Base-by-base conservation (phyloP, 2,329 filamentous ascomycete species). In the Pyrenochaeta sp. region DNA sequence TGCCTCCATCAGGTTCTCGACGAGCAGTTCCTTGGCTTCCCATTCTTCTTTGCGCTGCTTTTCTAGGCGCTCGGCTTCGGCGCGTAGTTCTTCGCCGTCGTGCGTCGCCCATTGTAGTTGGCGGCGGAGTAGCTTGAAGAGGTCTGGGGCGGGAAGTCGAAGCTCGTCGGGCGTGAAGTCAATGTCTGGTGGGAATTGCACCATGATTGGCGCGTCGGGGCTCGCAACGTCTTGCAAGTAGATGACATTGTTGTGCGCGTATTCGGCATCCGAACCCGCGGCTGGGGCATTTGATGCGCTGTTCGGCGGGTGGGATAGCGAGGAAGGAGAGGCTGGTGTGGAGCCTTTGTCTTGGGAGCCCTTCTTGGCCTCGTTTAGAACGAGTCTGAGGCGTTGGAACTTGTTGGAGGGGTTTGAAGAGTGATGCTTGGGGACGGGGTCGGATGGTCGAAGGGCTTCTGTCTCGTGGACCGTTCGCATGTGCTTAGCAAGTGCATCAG, bases 391-490 rank as follows among this genome's bases (percentile, higher is more conserved):
- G 52, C 73, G 72, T 56, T 75, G 75, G 50, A 73, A 72, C 38
- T 74, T 75, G 53, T 76, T 74, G 30, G 72, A 71, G 6, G 75
- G 69, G 55, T 77, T 72, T 21, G 71, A 69, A 36, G 73, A 69
- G 65, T 76, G 66, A 44, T 85, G 84, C 68, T 90, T 88, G 15
- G 87, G 85, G 9, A 90, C 83, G 2, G 87, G 84, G 65, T 92
- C 80, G 10, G 76, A 77, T 4, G 89, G 88, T n/a, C 90, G 86
- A 15, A 96, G 80, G 11, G 90, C 89, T 74, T 99, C 94, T 3
- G 93, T 96, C 71, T 99, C 94, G 76, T 99, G 94, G 24, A 99
- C 92, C 11, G 94, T 97, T 60, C 94, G 88, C 90, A 97, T 97
- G 70, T 99, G 94, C 72, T 99, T 99, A 2, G 93, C 91, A 0